phyloP scores from a whole-genome alignment of 73 alveolate species.

The Symbiodinium pilosum region DNA sequence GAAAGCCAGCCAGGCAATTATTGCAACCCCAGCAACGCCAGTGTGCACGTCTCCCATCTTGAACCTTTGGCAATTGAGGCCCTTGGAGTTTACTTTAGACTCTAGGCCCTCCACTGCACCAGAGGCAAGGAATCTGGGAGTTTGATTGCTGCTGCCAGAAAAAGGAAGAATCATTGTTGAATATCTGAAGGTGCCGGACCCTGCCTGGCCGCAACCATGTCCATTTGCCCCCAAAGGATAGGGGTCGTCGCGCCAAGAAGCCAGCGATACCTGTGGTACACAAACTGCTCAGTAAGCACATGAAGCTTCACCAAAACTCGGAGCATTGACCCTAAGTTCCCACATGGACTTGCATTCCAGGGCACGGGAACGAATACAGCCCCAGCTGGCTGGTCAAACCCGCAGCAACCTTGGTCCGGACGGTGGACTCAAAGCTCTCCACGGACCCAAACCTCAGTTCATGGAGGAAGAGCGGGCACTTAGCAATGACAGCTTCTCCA shows the following conservation, averaged over 20 bases:
- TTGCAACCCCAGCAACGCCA: neutral
- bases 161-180: no score
- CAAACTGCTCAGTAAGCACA: no score
- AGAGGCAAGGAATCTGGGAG: no score
- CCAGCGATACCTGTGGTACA: neutral
- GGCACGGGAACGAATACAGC: slow-evolving; percentile 14
- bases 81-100: no score
- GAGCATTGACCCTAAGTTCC: no score
- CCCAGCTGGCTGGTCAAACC: slow-evolving; percentile 9
- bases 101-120: no score
- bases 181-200: no score
- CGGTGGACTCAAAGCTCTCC: neutral
- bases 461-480: no score
- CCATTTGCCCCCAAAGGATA: neutral
- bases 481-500: no score
- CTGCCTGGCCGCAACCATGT: neutral
- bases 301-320: no score
- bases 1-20: neutral
- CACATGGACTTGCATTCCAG: neutral
- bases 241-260: neutral
- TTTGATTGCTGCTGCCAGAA: no score
- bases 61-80: neutral
- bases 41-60: neutral
- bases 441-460: slow-evolving; percentile 16
- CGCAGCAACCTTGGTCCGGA: neutral